Evolutionary conservation across 495 filamentous ascomycete species (phyloP), one percentile per base, ranked within the genome.

Genomic region (Aspergillus nanangensis): DNA sequence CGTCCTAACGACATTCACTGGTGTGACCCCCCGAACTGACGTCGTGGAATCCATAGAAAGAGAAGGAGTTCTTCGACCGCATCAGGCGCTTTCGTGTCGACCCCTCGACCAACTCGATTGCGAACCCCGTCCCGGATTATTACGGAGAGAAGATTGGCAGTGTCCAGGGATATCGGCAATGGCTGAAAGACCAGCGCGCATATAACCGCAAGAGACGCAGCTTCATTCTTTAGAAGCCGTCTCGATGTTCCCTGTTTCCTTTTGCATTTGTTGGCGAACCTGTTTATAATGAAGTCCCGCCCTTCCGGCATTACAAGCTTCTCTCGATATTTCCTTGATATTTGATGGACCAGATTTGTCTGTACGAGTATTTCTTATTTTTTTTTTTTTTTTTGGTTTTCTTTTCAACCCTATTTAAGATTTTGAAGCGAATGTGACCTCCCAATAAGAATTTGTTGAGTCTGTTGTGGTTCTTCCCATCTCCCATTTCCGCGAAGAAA

Each of bases 121-220:
- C 77, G 35, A 89, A 89, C 60, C 84, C 84, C 0, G 83, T 92
- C 13, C 81, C 81, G 4, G 81, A 85, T 52, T 85, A 84, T 60
- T 79, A 79, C 41, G 75, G 93, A 40, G 93, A 98, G 75, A 96
- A 95, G 78, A 95, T 98, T 62, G 86, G 84, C 13, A 94, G 88
- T 52, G 88, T 98, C 29, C 78, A 80, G 46, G 90, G 86, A 39
- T 98, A 96, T 58, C 69, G 94, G 53, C 83, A 86, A 63, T 98
- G 93, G 93, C 68, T 98, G 61, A 96, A 92, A 74, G 93, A 98
- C 63, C 94, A 97, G 75, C 68, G 91, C 38, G 90, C 90, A n/a
- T 98, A 93, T 66, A 95, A 95, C 70, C 81, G 84, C 70, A 96
- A 96, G 78, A 83, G 87, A 57, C 77, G 79, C 39, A 82, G 70